phyloP scores from a whole-genome alignment of 2,329 filamentous ascomycete genomes.

The Xylaria hypoxylon region DNA sequence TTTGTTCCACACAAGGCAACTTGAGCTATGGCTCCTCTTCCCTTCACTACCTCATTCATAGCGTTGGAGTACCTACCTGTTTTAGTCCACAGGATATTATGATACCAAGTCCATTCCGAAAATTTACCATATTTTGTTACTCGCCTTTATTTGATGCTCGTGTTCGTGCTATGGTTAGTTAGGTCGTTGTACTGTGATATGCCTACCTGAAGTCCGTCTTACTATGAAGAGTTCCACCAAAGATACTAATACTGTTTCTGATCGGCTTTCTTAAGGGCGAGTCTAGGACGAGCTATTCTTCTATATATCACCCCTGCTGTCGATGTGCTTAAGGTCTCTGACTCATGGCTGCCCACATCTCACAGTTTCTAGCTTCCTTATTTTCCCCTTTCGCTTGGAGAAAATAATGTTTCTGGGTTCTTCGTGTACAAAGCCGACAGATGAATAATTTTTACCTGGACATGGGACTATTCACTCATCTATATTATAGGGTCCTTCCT shows the following conservation, averaged over 20 bases:
- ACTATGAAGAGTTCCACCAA: not conserved
- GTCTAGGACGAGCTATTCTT: not conserved
- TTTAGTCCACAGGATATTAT: conserved; percentile 27
- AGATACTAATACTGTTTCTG: not conserved
- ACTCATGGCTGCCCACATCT: too few species aligned
- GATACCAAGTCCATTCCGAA: conserved; percentile 31
- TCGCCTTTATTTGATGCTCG: not conserved
- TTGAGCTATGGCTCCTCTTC: conserved; percentile 21
- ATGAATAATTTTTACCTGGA: too few species aligned
- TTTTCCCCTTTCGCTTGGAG: not conserved
- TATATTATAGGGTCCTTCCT: not conserved
- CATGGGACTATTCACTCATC: too few species aligned
- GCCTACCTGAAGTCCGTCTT: too few species aligned
- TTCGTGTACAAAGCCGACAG: not conserved
- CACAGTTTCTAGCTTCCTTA: not conserved
- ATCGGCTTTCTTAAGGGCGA: not conserved
- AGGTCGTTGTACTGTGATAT: not conserved
- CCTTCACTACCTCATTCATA: conserved; percentile 39
- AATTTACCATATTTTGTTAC: conserved; percentile 8
- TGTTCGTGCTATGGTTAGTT: not conserved
- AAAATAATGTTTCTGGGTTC: not conserved
- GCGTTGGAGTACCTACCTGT: conserved; percentile 44
- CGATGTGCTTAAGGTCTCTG: not conserved
- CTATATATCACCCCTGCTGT: not conserved
- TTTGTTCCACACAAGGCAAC: not conserved